Base-by-base conservation (phyloP, 352 stramenopile genomes). In the Globisporangium orthogonon region DNA sequence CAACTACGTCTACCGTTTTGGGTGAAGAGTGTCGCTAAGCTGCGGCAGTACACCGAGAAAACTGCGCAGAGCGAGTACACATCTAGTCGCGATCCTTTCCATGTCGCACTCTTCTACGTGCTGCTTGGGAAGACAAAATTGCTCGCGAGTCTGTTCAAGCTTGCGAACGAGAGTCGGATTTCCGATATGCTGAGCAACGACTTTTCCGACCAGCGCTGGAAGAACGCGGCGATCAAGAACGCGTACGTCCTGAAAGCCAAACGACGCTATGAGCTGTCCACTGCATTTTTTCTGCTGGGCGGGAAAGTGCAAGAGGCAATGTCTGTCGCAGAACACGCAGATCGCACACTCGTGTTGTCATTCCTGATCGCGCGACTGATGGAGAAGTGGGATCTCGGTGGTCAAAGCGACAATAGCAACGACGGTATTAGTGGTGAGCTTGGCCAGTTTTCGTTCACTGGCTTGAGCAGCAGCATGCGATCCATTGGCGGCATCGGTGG, bases 211-310 rank as follows among this genome's bases (percentile, higher is more conserved):
- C 52, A 73, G 31, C 78, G 84, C 39, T 96, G 87, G 87, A 86
- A 87, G 50, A 92, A 86, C 48, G 86, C 84, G 10, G 86, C 87
- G 14, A 82, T 95, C n/a, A 96, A 96, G 64, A 96, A 96, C 49
- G 87, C 87, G 0, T 95, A 90, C 56, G 85, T 93, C 37, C 61
- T 96, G 17, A 94, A 95, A 57, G 76, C 77, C 15, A 95, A 96
- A 59, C 80, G 89, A 23, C 82, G 83, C 14, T 94, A 87, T 45
- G 71, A 78, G 50, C 63, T 95, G 10, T 89, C 84, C 0, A 84
- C 86, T 2, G 74, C 86, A 1, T 95, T 95, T 48, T 95, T 95
- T 52, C 35, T 95, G 23, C 71, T 95, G 3, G 84, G 82, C 14
- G 72, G 78, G 14, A 91, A 91, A 54, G 58, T 89, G 23, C 78